These are phyloP conservation scores for Phaffomyces antillensis DNA, from an alignment of 805 yeast species.

Conservation along the genomic window DNA sequence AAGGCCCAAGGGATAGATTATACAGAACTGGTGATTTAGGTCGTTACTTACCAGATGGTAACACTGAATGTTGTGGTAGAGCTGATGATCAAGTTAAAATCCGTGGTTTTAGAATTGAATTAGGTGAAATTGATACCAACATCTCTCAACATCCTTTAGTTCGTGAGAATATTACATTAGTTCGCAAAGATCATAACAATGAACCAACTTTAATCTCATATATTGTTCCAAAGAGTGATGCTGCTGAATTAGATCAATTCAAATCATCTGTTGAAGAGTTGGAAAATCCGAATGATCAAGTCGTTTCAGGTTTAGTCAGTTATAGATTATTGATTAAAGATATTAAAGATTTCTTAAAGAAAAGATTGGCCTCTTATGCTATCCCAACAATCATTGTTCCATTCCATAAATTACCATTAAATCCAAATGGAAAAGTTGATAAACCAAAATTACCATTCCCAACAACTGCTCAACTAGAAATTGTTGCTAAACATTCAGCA, in stretches of 20 bases:
- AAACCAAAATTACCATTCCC: constrained; percentile 97
- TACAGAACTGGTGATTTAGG: constrained; percentile 98
- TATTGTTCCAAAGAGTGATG: constrained; percentile 72
- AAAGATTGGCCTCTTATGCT: constrained; percentile 87
- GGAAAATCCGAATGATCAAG: constrained; percentile 45
- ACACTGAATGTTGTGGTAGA: constrained; percentile 96
- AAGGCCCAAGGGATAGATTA: constrained; percentile 91
- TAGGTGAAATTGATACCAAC: constrained; percentile 97
- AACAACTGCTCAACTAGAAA: constrained; percentile 72
- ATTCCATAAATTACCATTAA: constrained; percentile 76
- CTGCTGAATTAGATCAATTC: constrained; percentile 37
- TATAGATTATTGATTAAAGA: constrained; percentile 74
- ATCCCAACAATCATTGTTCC: constrained; percentile 91
- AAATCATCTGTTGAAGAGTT: constrained; percentile 37
- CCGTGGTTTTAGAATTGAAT: constrained; percentile 96
- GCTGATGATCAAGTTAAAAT: constrained; percentile 99
- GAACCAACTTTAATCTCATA: constrained; percentile 90
- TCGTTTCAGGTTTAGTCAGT: constrained; percentile 71
- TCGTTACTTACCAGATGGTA: constrained; percentile 93
- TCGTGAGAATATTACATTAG: constrained; percentile 88
- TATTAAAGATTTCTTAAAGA: constrained; percentile 75
- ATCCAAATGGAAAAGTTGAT: constrained; percentile 98
- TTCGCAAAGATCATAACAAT: constrained; percentile 83
- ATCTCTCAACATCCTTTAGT: constrained; percentile 89
- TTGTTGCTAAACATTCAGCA: constrained; percentile 51